Conservation (phyloP, 495 filamentous ascomycete genomes). For the Baudoinia panamericana region DNA sequence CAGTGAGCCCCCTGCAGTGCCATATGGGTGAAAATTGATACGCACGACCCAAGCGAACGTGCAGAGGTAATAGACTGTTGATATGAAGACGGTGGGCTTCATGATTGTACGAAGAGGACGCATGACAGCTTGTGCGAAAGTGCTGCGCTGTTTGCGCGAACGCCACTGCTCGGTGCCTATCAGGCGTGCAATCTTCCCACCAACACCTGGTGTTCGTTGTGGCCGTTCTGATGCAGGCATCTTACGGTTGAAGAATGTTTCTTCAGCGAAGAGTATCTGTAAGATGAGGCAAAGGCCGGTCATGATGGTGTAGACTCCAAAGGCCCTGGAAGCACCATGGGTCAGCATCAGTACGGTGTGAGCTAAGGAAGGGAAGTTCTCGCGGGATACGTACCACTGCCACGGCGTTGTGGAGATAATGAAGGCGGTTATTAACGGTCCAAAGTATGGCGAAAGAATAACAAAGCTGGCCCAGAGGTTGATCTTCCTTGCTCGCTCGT, state of each 20-base stretch:
- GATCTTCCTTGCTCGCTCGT: constrained; percentile 50
- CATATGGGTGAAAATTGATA: background rate
- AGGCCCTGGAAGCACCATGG: constrained; percentile 17
- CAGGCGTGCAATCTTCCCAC: constrained; percentile 28
- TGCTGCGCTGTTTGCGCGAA: constrained; percentile 31
- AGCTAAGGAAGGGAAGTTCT: constrained; percentile 11
- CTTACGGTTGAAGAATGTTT: constrained; percentile 47
- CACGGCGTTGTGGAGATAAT: constrained; percentile 40
- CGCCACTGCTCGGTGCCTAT: constrained; percentile 38
- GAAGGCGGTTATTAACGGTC: constrained; percentile 47
- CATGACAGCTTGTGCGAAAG: constrained; percentile 35
- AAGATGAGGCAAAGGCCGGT: constrained; percentile 36
- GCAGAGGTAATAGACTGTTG: constrained; percentile 42
- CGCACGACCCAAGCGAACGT: constrained; percentile 46
- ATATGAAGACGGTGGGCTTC: constrained; percentile 40
- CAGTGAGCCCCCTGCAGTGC: background rate
- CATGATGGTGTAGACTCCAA: constrained; percentile 41
- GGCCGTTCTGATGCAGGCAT: constrained; percentile 36
- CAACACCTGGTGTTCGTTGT: background rate
- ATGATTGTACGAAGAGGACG: constrained; percentile 34
- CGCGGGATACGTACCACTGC: constrained; percentile 25
- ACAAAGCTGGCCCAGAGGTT: constrained; percentile 45
- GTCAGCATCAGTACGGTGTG: too few species aligned
- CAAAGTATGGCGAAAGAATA: constrained; percentile 46
- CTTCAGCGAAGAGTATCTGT: constrained; percentile 41